Percentiles rank a stretch among this genome's conserved stretches.
Evolutionary conservation across 176 grass and related monocot species (phyloP).

Genomic region (Saccharum officinarum): DNA sequence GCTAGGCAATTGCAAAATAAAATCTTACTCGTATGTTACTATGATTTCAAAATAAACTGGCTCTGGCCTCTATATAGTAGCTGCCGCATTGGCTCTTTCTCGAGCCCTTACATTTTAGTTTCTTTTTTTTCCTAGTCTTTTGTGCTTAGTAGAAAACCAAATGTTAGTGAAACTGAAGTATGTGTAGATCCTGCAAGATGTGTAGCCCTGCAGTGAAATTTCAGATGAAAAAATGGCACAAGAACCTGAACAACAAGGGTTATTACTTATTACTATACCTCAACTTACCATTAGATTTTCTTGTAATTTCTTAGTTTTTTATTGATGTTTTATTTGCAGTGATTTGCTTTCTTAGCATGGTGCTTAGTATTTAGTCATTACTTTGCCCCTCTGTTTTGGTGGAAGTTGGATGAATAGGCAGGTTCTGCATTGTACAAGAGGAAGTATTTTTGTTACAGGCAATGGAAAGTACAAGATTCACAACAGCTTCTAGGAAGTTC

Average conservation of each 20-base stretch:
- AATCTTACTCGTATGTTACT: background rate
- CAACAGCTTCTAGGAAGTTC: background rate
- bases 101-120: background rate
- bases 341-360: background rate
- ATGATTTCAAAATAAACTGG: background rate
- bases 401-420: background rate
- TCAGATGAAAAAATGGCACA: background rate
- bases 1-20: background rate
- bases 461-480: background rate
- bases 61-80: background rate
- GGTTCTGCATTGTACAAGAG: background rate
- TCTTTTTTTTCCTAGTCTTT: no score
- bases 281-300: background rate
- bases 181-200: background rate
- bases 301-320: background rate
- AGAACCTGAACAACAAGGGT: background rate
- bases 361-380: background rate
- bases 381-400: background rate
- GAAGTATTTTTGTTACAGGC: background rate
- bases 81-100: background rate
- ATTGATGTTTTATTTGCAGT: background rate
- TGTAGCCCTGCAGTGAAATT: background rate
- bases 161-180: no score
- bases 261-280: background rate
- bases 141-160: background rate